Evolutionary conservation across 176 grass and related monocot species (phyloP), one percentile per base, ranked within the genome.

Genomic region (Phyllostachys edulis): DNA sequence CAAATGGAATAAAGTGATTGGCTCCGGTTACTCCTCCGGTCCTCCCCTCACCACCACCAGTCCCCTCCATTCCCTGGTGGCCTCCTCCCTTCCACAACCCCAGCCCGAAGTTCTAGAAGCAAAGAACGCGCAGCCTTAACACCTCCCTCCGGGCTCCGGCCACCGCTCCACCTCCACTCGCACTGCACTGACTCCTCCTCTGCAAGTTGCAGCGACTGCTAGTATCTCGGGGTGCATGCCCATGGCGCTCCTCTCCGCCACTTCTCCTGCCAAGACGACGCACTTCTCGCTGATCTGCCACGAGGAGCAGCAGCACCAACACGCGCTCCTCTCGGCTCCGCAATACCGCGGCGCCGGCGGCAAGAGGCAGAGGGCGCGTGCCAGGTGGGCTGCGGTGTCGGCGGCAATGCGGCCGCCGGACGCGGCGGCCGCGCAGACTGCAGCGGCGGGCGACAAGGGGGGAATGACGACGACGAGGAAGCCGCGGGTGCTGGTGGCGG

Each of bases 401-500:
- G 65, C 63, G 3, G 80, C 45, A 83, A 71, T 76, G 73, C 64
- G 77, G 23, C 36, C 81, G 1, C 44, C 56, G 6, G 81, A 57
- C 15, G 50, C 67, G 7, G 3, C 77, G 15, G 42, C 17, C 36
- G 42, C 49, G 15, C 13, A 54, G 49, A 18, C 72, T 6, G 0
- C 39, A 5, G 4, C 37, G 34, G 1, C 78, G 2, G 5, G 21
- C 18, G 54, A 42, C 4, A 18, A 7, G 11, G 42, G 32, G 12
- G 27, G 14, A 11, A 47, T 5, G 63, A 1, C 5, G 7, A 5
- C 12, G 11, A 41, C 8, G 76, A 26, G 49, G 75, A 98, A 74
- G 87, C 87, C 85, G 12, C 77, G 87, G 10, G 90, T 95, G 82
- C 88, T 98, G 46, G 88, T 98, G n/a, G 93, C 93, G 0, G 96